phyloP scores from a whole-genome alignment of 1,284 basidiomycete species.

The Tylopilus sp. region DNA sequence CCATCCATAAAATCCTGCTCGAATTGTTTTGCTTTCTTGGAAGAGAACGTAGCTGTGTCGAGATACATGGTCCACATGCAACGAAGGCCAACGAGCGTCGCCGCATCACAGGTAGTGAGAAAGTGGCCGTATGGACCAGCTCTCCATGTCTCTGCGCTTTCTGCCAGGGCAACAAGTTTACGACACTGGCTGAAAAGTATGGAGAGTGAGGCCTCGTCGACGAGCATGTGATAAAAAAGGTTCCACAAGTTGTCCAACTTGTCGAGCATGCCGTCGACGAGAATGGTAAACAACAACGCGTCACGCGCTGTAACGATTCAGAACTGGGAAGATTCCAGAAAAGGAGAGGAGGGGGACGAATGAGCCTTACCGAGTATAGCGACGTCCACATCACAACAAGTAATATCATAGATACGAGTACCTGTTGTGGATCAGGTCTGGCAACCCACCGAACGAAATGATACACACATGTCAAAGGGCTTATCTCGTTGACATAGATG shows the following conservation, averaged over 20 bases:
- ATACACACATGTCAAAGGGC: constrained; percentile 4
- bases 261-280: constrained; percentile 30
- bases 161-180: constrained; percentile 42
- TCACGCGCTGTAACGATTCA: constrained; percentile 39
- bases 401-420: constrained; percentile 49
- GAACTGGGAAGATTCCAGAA: not conserved
- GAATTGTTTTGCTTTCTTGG: constrained; percentile 20
- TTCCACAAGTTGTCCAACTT: constrained; percentile 44
- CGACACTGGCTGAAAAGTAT: constrained; percentile 45
- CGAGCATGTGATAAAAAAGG: constrained; percentile 54
- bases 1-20: constrained; percentile 14
- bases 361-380: constrained; percentile 48
- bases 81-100: constrained; percentile 44
- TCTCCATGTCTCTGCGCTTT: constrained; percentile 43
- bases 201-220: constrained; percentile 43
- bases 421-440: constrained; percentile 18
- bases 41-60: constrained; percentile 9
- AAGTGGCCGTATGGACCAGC: constrained; percentile 41
- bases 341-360: not conserved
- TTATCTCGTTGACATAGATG: constrained; percentile 19
- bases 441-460: not conserved
- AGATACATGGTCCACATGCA: constrained; percentile 45
- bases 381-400: constrained; percentile 60
- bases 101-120: constrained; percentile 37
- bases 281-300: constrained; percentile 36